A percentile compares a stretch with the other conserved stretches of the same genome.
Conservation (phyloP, 805 yeast species). For the Yarrowia sp. region DNA sequence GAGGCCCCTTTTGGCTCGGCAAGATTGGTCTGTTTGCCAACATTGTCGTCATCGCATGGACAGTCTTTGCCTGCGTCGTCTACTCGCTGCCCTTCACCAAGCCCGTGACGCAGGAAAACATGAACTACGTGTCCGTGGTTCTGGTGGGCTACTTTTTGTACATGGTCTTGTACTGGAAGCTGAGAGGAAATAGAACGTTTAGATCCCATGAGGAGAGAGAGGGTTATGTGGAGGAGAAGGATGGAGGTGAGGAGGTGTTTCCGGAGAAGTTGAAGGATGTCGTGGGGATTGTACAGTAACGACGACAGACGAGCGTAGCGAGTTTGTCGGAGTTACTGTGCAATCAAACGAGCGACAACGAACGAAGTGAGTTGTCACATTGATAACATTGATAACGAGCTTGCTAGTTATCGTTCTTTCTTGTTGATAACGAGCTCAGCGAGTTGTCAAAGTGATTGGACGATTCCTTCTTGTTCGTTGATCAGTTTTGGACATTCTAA, state of each 20-base stretch:
- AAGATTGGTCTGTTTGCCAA: constrained; percentile 42
- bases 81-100: constrained; percentile 66
- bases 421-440: too few species aligned
- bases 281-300: constrained; percentile 8
- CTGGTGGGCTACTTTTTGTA: constrained; percentile 29
- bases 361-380: too few species aligned
- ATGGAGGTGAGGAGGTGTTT: constrained; percentile 2
- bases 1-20: constrained; percentile 44
- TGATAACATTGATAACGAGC: too few species aligned
- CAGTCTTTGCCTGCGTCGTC: constrained; percentile 64
- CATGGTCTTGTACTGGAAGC: constrained; percentile 23
- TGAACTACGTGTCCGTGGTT: constrained; percentile 59
- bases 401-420: too few species aligned
- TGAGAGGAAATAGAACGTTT: constrained; percentile 27
- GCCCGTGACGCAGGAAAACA: constrained; percentile 66
- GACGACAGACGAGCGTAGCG: not conserved
- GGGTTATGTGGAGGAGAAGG: constrained; percentile 22
- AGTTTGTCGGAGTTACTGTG: not conserved
- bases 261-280: constrained; percentile 31
- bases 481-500: too few species aligned
- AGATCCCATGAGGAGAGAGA: constrained; percentile 33
- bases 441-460: too few species aligned
- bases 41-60: constrained; percentile 59
- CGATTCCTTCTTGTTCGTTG: too few species aligned
- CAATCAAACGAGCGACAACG: too few species aligned